These are phyloP conservation scores for Trichosporon coremiiforme DNA, from an alignment of 1,284 basidiomycete species.

Conservation along the genomic window DNA sequence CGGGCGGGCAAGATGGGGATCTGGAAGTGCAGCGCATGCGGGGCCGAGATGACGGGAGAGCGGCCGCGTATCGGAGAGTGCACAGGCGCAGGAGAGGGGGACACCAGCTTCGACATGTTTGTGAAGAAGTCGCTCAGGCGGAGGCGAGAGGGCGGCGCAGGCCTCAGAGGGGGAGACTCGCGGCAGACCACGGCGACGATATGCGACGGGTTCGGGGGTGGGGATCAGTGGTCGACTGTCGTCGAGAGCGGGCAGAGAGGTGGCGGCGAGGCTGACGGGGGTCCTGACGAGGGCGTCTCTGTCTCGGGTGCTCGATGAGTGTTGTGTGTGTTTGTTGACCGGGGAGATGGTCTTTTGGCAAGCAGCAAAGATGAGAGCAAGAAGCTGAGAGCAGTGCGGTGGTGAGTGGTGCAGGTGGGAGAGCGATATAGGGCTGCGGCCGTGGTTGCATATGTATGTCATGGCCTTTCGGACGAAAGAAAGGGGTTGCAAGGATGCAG, in stretches of 20 bases:
- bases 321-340: not conserved
- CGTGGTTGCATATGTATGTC: not conserved
- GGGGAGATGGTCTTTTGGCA: not conserved
- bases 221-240: not conserved
- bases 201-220: not conserved
- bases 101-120: conserved; percentile 3
- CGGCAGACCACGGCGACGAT: not conserved
- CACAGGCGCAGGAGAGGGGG: not conserved
- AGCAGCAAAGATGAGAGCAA: not conserved
- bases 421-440: not conserved
- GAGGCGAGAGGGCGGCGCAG: not conserved
- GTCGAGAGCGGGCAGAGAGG: not conserved
- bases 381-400: not conserved
- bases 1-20: conserved; percentile 37
- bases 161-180: not conserved
- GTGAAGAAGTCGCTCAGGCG: not conserved
- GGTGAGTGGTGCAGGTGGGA: not conserved
- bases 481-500: not conserved
- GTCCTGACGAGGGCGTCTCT: not conserved
- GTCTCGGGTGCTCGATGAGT: not conserved
- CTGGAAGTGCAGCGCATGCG: conserved; percentile 45
- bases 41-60: conserved; percentile 19
- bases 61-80: not conserved
- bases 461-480: not conserved
- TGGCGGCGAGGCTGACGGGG: not conserved